Evolutionary conservation across 2,329 filamentous ascomycete genomes (phyloP), one percentile per base, ranked within the genome.

Genomic region (Cladosporium sphaerospermum): DNA sequence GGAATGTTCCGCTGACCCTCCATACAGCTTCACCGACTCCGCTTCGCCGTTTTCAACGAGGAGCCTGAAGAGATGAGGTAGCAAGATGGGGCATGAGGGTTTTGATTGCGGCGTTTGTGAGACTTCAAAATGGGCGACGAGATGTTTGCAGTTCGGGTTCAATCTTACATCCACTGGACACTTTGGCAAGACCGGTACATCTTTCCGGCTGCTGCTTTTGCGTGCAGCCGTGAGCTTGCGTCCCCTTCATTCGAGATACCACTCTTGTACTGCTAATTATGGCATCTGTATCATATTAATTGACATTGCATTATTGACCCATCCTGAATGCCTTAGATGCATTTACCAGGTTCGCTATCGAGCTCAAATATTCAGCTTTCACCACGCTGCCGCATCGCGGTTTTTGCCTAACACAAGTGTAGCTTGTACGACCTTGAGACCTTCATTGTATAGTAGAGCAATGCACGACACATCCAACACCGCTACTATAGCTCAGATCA

Each of bases 11-110:
- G 34, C 34, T 11, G 37, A 19, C 8, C 19, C 34, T 14, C 8
- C 32, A 10, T 14, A 14, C 56, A 70, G 67, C 64, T 70, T 28
- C 68, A 70, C 55, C 65, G 68, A 37, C 68, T 69, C 62, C 63
- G 68, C 52, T 63, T 70, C 48, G 59, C 64, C 18, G 52, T 69
- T 23, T 67, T 70, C 61, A 69, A 68, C 48, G 58, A 63, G 34
- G 62, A 64, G 34, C 62, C 62, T 11, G 59, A 59, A 39, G 57
- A 60, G 32, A 57, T 64, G 44, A 52, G 59, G 52, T 61, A 54
- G 46, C 42, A 32, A 7, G 23, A 31, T 43, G 28, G 16, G 34
- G 40, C 37, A 36, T 37, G 43, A 34, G 42, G 19, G 31, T 31
- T 32, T 44, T 49, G 19, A 31, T 19, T 44, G 18, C 48, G 48